Evolutionary conservation across 1,284 basidiomycete species (phyloP).

Genomic region (Singerocomus inundabilis): DNA sequence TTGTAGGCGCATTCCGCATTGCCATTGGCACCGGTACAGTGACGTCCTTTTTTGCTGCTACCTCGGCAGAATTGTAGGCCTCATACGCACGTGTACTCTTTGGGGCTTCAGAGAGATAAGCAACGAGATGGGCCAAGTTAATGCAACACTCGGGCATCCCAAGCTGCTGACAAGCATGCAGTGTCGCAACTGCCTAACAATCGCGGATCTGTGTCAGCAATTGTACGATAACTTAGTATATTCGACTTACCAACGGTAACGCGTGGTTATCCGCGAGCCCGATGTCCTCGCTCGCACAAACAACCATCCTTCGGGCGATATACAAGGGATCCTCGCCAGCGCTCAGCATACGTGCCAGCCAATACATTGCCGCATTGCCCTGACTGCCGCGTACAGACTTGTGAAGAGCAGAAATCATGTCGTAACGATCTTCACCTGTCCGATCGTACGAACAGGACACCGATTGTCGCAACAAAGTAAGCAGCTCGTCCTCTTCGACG

Average conservation of each 20-base stretch:
- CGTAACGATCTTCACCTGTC: conserved; percentile 75
- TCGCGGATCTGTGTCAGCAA: neutral
- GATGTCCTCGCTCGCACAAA: conserved; percentile 85
- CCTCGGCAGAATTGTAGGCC: conserved; percentile 73
- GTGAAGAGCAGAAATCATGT: conserved; percentile 87
- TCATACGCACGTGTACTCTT: conserved; percentile 82
- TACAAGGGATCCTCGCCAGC: conserved; percentile 90
- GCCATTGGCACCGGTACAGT: conserved; percentile 70
- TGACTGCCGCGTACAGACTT: conserved; percentile 83
- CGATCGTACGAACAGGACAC: conserved; percentile 70
- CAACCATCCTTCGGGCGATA: conserved; percentile 77
- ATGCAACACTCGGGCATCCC: conserved; percentile 85
- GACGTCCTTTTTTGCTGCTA: conserved; percentile 52
- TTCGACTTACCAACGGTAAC: conserved; percentile 58
- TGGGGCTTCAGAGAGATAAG: conserved; percentile 79
- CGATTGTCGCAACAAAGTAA: conserved; percentile 50
- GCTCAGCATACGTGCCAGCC: conserved; percentile 81
- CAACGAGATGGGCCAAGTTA: conserved; percentile 77
- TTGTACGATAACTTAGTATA: neutral
- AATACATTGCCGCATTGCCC: conserved; percentile 83
- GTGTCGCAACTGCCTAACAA: conserved; percentile 69
- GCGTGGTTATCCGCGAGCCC: conserved; percentile 76
- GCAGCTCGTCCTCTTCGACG: conserved; percentile 44
- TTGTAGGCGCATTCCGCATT: conserved; percentile 87
- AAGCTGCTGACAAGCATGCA: conserved; percentile 78